phyloP scores from a whole-genome alignment of 257 asterid genomes.

The Solanum gandarillasii region DNA sequence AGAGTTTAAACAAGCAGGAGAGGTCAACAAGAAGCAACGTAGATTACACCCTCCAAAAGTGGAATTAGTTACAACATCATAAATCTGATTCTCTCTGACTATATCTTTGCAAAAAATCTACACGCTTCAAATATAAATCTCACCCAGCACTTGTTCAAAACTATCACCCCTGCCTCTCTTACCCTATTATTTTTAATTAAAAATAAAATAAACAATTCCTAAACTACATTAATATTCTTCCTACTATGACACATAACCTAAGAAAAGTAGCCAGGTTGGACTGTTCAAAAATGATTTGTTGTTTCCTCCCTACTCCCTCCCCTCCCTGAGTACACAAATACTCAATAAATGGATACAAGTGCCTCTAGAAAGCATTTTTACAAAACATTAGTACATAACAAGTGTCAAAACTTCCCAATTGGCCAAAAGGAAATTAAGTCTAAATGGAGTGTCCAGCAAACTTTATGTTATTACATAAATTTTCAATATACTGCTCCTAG shows the following conservation, averaged over 20 bases:
- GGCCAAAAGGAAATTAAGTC: background rate
- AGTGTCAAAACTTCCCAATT: background rate
- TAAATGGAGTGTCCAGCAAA: background rate
- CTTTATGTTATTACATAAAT: background rate
- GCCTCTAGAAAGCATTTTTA: background rate
- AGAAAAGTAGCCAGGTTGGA: background rate
- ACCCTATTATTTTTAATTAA: background rate
- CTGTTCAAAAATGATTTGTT: background rate
- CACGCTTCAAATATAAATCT: background rate
- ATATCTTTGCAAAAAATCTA: background rate
- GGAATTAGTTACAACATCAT: background rate
- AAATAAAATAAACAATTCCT: background rate
- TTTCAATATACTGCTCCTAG: background rate
- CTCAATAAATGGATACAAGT: background rate
- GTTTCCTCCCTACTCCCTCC: background rate
- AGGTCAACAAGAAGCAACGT: background rate
- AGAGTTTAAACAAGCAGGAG: background rate
- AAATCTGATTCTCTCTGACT: background rate
- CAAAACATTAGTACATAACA: background rate
- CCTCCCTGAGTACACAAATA: background rate
- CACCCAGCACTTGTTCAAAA: background rate
- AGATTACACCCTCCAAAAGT: background rate
- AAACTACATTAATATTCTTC: background rate
- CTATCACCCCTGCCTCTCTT: background rate
- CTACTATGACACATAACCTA: background rate